A percentile compares a stretch with the other conserved stretches of the same genome.
These are phyloP conservation scores for Plectosphaerella sp. DNA, from an alignment of 2,329 filamentous ascomycete species.

Conservation along the genomic window DNA sequence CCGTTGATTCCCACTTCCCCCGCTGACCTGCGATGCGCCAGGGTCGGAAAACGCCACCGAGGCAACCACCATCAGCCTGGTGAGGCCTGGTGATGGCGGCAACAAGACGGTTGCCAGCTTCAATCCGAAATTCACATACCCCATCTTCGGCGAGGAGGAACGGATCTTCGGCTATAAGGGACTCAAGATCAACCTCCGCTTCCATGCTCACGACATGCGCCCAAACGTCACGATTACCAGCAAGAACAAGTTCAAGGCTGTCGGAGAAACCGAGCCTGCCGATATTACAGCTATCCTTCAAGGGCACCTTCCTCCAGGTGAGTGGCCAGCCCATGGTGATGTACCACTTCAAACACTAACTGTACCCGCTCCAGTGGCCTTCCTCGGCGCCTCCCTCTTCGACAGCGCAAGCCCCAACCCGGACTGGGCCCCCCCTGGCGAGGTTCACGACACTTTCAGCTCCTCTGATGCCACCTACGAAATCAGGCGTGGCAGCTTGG, in stretches of 20 bases:
- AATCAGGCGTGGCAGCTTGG: constrained; percentile 76
- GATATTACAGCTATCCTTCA: constrained; percentile 64
- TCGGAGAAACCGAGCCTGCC: constrained; percentile 64
- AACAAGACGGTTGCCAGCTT: constrained; percentile 64
- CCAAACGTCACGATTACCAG: constrained; percentile 71
- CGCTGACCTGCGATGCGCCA: constrained; percentile 17
- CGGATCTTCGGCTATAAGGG: constrained; percentile 85
- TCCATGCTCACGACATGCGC: constrained; percentile 66
- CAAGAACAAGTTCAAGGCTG: constrained; percentile 63
- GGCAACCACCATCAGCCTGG: constrained; percentile 57
- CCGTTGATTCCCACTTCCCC: no score
- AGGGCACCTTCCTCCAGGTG: constrained; percentile 64
- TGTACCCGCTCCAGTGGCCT: constrained; percentile 50
- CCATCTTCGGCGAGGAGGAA: constrained; percentile 91
- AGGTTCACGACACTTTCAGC: constrained; percentile 60
- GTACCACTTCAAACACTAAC: background rate
- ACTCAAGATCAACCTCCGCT: constrained; percentile 69
- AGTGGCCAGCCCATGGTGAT: constrained; percentile 16
- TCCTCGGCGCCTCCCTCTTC: constrained; percentile 58
- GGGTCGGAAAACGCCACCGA: constrained; percentile 60
- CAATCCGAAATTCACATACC: constrained; percentile 82
- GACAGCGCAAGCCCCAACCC: constrained; percentile 40
- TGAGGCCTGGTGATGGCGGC: constrained; percentile 42
- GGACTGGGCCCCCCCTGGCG: constrained; percentile 69
- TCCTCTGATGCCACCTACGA: constrained; percentile 65